Base-by-base conservation (phyloP, 148 eudicot genomes). In the Fagopyrum tataricum region DNA sequence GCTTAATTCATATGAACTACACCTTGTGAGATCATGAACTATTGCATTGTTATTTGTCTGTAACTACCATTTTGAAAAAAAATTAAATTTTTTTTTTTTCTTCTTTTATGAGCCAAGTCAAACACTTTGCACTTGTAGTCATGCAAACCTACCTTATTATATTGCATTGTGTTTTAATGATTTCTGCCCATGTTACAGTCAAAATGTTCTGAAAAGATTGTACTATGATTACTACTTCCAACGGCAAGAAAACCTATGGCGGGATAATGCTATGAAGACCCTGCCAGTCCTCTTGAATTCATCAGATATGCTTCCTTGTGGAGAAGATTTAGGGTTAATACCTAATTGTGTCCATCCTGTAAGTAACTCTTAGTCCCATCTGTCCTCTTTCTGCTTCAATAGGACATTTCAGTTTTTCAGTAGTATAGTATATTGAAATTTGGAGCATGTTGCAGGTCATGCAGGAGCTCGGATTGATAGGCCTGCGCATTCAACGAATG, bases 261-360 rank as follows among this genome's bases (percentile, higher is more conserved):
- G 88, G 64, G 85, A 90, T 80, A 95, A 95, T 84, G 98, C 97
- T 75, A 49, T 95, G 82, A 91, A 91, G 85, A 95, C 98, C 48
- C 82, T 95, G 76, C 98, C 98, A 43, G 97, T 74, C 61, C 96
- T 95, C 75, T 80, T 95, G 79, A 90, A 89, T 82, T 95, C 96
- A 66, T 95, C 98, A 0, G 85, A 91, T 81, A 95, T 95, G 98
- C 83, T 95, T 73, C 85, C 98, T 44, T 95, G 98, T 81, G 98
- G 98, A 31, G 98, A 95, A 85, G 98, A 95, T 85, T 87, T 95
- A 64, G 98, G 98, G 70, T 74, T 95, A 48, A 87, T 95, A 76
- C 98, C 98, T 73, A 89, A 96, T 68, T 95, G 98, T 81, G 98
- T 95, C 79, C 96, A 95, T 83, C 98, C 98, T 41, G 98, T 95